Evolutionary conservation across 495 filamentous ascomycete genomes (phyloP), one percentile per base, ranked within the genome.

Genomic region (Penicillium alfredii): DNA sequence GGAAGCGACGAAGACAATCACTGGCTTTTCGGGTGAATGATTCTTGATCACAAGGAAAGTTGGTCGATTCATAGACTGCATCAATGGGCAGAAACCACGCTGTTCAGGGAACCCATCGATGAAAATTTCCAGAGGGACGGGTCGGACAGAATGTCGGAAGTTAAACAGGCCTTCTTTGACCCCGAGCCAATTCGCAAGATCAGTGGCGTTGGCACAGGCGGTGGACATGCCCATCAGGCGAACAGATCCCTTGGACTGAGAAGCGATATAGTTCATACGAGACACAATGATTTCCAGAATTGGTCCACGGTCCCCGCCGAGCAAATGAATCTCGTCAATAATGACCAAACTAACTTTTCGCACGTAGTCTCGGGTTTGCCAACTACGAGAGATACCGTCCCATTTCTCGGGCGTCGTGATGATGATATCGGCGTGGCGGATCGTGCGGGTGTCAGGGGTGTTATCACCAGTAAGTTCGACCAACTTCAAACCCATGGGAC

Each of bases 251-350:
- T 94, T 88, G 8, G 70, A 72, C 47, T 95, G 89, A 3, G 88
- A 83, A 3, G 92, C 93, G 54, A 99, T 99, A 56, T 97, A 99
- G 50, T 97, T 97, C 92, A 97, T 99, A 48, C 92, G 79, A 10
- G 88, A 95, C 6, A 99, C 92, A 53, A 99, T 99, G 47, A 99
- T 99, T 66, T 99, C 92, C 10, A 99, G 72, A 74, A 97, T 96
- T 0, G 92, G 92, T 9, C 92, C 92, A 56, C 92, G 79, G 56
- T 97, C 92, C 39, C 93, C 89, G 19, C 93, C 92, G 8, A 99
- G 74, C 20, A 99, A 64, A 63, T 99, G 92, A 40, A 99, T 97
- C 64, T 99, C 92, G 59, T 99, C 92, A 52, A 99, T 97, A 51
- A 99, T 94, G 27, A 99, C 93, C 21, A 97, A 69, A 40, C 87